Percentiles rank a stretch among this genome's conserved stretches.
phyloP scores from a whole-genome alignment of 1,139 yeast species.

The Suhomyces wounanorum region DNA sequence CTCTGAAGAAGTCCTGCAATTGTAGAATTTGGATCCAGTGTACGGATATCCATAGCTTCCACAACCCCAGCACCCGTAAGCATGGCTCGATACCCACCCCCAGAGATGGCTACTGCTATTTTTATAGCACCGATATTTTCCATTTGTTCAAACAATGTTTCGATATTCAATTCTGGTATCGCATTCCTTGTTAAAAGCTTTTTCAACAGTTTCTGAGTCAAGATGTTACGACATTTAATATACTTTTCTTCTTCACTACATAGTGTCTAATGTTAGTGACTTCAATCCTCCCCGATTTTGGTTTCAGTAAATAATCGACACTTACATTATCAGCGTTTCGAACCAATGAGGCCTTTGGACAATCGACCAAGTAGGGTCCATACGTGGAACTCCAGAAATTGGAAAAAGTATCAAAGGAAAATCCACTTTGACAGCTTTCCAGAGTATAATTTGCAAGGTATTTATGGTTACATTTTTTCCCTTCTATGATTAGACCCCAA shows the following conservation, averaged over 20 bases:
- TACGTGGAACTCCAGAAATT: constrained; percentile 23
- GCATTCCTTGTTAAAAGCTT: constrained; percentile 36
- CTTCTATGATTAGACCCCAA: not conserved
- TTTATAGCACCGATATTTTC: constrained; percentile 27
- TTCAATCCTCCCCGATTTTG: not conserved
- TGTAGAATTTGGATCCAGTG: constrained; percentile 29
- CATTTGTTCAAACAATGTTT: constrained; percentile 18
- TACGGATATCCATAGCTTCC: constrained; percentile 52
- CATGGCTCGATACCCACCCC: constrained; percentile 76
- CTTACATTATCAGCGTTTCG: constrained; percentile 42
- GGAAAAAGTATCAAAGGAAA: not conserved
- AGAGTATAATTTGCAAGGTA: not conserved
- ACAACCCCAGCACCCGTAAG: constrained; percentile 65
- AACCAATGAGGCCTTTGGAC: constrained; percentile 41
- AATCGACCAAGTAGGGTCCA: constrained; percentile 43
- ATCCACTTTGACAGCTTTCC: no score
- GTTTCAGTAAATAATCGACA: not conserved
- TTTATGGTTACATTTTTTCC: not conserved
- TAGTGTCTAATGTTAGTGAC: constrained; percentile 19
- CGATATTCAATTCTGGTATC: constrained; percentile 41
- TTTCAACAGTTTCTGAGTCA: constrained; percentile 33
- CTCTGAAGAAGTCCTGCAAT: constrained; percentile 57
- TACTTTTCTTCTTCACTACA: constrained; percentile 40
- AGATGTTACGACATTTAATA: constrained; percentile 31
- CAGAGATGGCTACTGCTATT: constrained; percentile 64